Percentiles rank a stretch among this genome's conserved stretches.
These are phyloP conservation scores for Saitozyma podzolica DNA, from an alignment of 768 basidiomycete genomes.

Conservation along the genomic window DNA sequence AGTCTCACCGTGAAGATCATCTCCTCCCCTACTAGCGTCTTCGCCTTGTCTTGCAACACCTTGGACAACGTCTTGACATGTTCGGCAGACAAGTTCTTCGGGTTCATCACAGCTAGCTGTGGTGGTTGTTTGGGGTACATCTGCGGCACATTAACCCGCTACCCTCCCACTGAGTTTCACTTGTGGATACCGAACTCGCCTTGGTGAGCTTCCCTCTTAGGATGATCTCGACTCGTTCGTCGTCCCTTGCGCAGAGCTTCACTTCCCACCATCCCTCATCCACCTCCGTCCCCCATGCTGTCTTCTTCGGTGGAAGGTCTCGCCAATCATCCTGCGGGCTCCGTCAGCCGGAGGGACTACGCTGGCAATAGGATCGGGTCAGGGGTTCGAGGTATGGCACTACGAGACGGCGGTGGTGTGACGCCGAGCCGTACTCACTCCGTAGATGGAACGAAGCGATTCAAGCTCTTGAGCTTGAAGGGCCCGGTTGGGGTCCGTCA, in stretches of 20 bases:
- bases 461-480: slow-evolving; percentile 46
- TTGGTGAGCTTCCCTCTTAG: slow-evolving; percentile 40
- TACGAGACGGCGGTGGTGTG: not conserved
- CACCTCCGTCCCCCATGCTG: slow-evolving; percentile 45
- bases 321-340: slow-evolving; percentile 39
- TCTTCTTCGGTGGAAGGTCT: slow-evolving; percentile 40
- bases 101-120: slow-evolving; percentile 24
- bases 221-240: slow-evolving; percentile 33
- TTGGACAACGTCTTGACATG: slow-evolving; percentile 37
- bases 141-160: slow-evolving; percentile 11
- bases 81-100: slow-evolving; percentile 27
- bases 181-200: slow-evolving; percentile 19
- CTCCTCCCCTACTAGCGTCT: slow-evolving; percentile 26
- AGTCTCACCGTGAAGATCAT: slow-evolving; percentile 47
- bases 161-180: not conserved
- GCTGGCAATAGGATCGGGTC: not conserved
- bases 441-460: slow-evolving; percentile 41
- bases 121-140: slow-evolving; percentile 40
- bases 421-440: slow-evolving; percentile 10
- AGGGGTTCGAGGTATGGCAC: not conserved
- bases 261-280: slow-evolving; percentile 47
- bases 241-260: slow-evolving; percentile 22
- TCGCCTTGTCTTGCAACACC: slow-evolving; percentile 33
- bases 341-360: not conserved
- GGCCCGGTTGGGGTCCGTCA: slow-evolving; percentile 38